Base-by-base conservation (phyloP, 2,329 filamentous ascomycete species). In the Pestalotiopsis sp. region DNA sequence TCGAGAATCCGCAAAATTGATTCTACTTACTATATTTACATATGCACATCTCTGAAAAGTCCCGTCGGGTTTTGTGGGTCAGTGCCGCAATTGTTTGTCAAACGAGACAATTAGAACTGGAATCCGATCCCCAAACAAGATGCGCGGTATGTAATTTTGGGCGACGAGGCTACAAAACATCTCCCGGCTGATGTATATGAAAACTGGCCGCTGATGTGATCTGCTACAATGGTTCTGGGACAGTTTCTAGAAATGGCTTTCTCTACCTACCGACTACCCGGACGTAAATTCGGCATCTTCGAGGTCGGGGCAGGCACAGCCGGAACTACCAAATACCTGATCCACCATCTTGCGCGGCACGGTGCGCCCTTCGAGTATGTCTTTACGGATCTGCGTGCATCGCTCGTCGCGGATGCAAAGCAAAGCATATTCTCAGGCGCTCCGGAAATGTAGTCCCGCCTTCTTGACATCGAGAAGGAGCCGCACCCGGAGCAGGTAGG, bases 321-420 rank as follows among this genome's bases (percentile, higher is more conserved):
- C 14, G 41, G 0, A 3, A 45, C 41, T 7, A 45, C 41, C 13
- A 45, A 45, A 14, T n/a, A n/a, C 6, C 41, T 84, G 1, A 66
- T 81, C 1, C 68, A 74, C 0, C 41, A 66, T 0, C 73, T 85
- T 4, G 68, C 67, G 0, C 14, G 36, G 1, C 65, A 67, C 0
- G 71, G 71, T 12, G 67, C 79, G 2, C 69, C 73, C 0, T 72
- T 83, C 23, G 70, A 77, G 9, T 84, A 84, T 65, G 81, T 78
- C 0, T 81, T 84, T 68, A 83, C 82, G 2, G 83, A 85, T 58
- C 55, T 85, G 3, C 80, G 81, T 0, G 58, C 74, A 0, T 76
- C 77, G 0, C 72, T 82, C 0, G 78, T 81, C 69, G 73, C 72
- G 4, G 65, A 67, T 0, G 77, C 76, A 0, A 68, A 73, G 2